Evolutionary conservation across 2,329 filamentous ascomycete species (phyloP).

Genomic region (Colletotrichum liaoningense): DNA sequence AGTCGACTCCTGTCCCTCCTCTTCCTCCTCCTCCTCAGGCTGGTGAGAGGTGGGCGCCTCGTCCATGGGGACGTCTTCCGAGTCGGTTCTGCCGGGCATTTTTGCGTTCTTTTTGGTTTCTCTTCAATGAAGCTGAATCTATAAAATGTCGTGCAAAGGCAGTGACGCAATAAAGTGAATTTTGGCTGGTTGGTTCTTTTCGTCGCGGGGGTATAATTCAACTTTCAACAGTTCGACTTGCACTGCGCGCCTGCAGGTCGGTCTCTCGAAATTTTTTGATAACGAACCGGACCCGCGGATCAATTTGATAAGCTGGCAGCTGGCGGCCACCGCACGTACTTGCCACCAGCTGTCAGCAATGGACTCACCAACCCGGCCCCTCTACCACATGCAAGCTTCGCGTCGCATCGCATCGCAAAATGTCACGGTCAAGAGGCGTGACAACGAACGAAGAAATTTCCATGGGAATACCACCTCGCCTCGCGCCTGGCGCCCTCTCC

Average conservation of each 20-base stretch:
- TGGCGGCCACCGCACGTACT: neutral
- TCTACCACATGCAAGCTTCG: neutral
- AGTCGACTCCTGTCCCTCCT: conserved; percentile 49
- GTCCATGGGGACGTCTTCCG: conserved; percentile 50
- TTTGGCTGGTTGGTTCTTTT: conserved; percentile 11
- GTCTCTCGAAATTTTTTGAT: conserved; percentile 34
- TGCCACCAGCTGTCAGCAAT: neutral
- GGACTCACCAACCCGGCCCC: no score
- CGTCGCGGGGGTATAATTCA: neutral
- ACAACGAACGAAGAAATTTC: neutral
- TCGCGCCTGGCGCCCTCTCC: no score
- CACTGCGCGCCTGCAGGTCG: neutral
- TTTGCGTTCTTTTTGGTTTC: conserved; percentile 13
- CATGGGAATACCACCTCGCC: neutral
- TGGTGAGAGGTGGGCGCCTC: conserved; percentile 49
- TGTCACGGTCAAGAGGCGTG: neutral
- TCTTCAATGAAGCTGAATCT: no score
- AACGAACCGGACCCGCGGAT: conserved; percentile 6
- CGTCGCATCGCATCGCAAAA: neutral
- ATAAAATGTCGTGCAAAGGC: no score
- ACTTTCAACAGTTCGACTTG: conserved; percentile 8
- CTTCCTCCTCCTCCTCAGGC: conserved; percentile 44
- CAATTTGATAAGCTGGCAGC: conserved; percentile 24
- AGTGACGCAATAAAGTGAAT: no score
- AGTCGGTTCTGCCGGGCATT: conserved; percentile 56